Base-by-base conservation (phyloP, 768 basidiomycete genomes). In the Psilocybe cyanescens region DNA sequence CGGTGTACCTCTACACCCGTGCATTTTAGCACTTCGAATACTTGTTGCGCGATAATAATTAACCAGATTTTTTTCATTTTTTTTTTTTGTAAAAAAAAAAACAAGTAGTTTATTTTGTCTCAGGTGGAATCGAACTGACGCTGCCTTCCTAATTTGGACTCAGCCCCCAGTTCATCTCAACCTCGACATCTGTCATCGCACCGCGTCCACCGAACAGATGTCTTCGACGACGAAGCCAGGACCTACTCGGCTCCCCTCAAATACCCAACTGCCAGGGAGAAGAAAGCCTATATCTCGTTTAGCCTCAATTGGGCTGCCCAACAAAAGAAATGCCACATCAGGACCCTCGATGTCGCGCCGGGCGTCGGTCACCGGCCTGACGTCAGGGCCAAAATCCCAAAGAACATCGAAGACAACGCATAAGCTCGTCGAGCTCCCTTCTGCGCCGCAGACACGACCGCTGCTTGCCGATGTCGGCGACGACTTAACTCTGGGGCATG, bases 331-430 rank as follows among this genome's bases (percentile, higher is more conserved):
- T 33, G 65, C 59, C 4, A 55, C 53, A 3, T 47, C 60, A 35
- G 64, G 59, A 7, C 62, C 66, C 0, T 65, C 66, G 9, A 65
- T 66, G 53, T 60, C 74, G 39, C 78, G 79, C 16, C 77, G 79
- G 7, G 72, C 75, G 19, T 81, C 81, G 8, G 75, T 79, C 7
- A 73, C 77, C 52, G 75, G 74, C 14, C 64, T 78, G 55, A 73
- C 78, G 29, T 70, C 78, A 35, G 78, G 74, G 7, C 76, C 78
- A 1, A 91, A 90, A 70, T 78, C 83, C 1, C 88, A 91, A 65
- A 84, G 96, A 45, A 91, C 93, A 1, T 94, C 93, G 12, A 98
- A 97, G 77, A 95, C 91, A 0, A 91, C 89, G 0, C 94, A 96
- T 67, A 93, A 92, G 69, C 91, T 95, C 60, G 95, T 98, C 12